Conservation (phyloP, 1,284 basidiomycete genomes). For the Puccinia polysora region DNA sequence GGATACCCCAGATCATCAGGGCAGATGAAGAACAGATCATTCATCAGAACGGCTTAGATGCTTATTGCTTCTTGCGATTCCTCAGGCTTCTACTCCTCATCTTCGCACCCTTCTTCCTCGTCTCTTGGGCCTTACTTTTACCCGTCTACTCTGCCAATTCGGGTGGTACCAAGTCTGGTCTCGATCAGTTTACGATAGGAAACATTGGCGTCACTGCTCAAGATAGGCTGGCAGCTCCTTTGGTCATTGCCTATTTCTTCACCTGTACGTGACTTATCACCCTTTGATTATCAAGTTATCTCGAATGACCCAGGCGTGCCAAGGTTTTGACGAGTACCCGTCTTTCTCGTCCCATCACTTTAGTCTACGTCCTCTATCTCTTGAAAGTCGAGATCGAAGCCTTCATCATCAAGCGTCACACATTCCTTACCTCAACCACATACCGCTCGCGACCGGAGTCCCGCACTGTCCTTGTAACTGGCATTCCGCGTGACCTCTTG, state of each 20-base stretch:
- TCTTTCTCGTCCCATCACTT: background rate
- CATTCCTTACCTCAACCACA: constrained; percentile 70
- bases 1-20: constrained; percentile 53
- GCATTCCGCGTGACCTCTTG: constrained; percentile 75
- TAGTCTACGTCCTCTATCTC: constrained; percentile 78
- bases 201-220: constrained; percentile 63
- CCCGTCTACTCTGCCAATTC: constrained; percentile 58
- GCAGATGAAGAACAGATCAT: constrained; percentile 51
- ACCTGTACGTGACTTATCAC: constrained; percentile 60
- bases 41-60: constrained; percentile 75
- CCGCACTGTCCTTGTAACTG: constrained; percentile 80
- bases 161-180: constrained; percentile 59
- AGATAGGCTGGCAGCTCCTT: constrained; percentile 67
- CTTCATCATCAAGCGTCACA: constrained; percentile 75
- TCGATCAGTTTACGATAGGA: constrained; percentile 75
- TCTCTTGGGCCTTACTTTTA: constrained; percentile 58
- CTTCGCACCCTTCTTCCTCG: constrained; percentile 45
- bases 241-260: constrained; percentile 68
- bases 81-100: constrained; percentile 63
- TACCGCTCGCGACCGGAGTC: constrained; percentile 73
- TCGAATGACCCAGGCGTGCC: background rate
- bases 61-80: constrained; percentile 88
- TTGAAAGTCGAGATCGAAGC: constrained; percentile 73
- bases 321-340: background rate
- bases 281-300: background rate